Conservation (phyloP, 768 basidiomycete species). For the Paxillus ammoniavirescens region DNA sequence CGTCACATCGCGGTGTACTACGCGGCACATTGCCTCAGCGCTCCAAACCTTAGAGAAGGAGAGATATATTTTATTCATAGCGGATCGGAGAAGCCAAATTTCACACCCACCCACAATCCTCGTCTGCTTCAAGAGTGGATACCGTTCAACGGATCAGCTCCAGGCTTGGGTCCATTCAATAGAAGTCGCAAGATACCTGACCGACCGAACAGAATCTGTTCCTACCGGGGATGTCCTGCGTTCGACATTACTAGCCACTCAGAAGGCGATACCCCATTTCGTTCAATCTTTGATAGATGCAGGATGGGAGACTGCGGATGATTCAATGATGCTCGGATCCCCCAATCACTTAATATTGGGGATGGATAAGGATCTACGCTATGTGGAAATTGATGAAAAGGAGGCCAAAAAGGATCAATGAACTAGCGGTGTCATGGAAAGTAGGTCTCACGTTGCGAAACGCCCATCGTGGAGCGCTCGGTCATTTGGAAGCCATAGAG, state of each 20-base stretch:
- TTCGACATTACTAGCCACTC: constrained; percentile 11
- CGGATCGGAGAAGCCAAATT: not conserved
- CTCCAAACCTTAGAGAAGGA: constrained; percentile 43
- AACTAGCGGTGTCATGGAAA: not conserved
- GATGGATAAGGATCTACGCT: constrained; percentile 1
- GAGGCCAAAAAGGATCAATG: constrained; percentile 21
- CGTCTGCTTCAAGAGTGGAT: constrained; percentile 52
- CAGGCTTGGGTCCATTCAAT: constrained; percentile 48
- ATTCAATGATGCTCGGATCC: constrained; percentile 30
- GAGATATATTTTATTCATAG: constrained; percentile 54
- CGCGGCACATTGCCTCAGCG: constrained; percentile 23
- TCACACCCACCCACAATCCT: constrained; percentile 24
- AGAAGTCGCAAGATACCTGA: constrained; percentile 15
- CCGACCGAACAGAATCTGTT: not conserved
- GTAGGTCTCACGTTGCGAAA: not conserved
- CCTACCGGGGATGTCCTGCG: constrained; percentile 7
- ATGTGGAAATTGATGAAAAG: not conserved
- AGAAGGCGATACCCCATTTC: constrained; percentile 16
- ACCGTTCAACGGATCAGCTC: constrained; percentile 46
- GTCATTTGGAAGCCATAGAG: not conserved
- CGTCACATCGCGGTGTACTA: constrained; percentile 3
- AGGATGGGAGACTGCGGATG: constrained; percentile 40
- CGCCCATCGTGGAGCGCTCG: not conserved
- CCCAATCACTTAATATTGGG: constrained; percentile 22
- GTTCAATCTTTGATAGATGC: constrained; percentile 16